phyloP scores from a whole-genome alignment of 225 moss, liverwort and hornwort genomes.

The Thuidium tamariscinum region DNA sequence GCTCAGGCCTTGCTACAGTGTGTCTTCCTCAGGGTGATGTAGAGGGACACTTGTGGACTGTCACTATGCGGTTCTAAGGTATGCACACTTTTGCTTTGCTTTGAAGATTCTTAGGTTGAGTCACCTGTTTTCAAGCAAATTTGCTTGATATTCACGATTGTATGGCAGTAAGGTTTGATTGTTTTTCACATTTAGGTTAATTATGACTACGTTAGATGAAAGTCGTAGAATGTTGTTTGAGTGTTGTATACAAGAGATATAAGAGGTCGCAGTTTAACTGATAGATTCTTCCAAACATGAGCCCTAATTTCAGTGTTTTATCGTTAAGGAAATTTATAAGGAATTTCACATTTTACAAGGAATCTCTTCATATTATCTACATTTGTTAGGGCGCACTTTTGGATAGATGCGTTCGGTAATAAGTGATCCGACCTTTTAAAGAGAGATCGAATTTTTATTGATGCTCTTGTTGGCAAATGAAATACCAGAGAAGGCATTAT shows the following conservation, averaged over 20 bases:
- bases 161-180: not conserved
- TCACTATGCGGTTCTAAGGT: constrained; percentile 41
- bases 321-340: not conserved
- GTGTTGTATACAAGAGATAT: no score
- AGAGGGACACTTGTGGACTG: constrained; percentile 42
- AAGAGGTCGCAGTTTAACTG: not conserved
- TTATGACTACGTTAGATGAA: not conserved
- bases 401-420: not conserved
- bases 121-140: not conserved
- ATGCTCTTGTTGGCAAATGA: not conserved
- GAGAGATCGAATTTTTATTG: no score
- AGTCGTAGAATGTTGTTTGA: not conserved
- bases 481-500: no score
- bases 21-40: constrained; percentile 18
- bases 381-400: not conserved
- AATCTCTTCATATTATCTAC: not conserved
- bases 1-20: constrained; percentile 45
- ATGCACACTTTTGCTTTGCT: not conserved
- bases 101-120: not conserved
- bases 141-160: not conserved
- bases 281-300: not conserved
- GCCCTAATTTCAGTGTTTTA: no score
- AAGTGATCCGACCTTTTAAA: not conserved
- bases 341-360: not conserved
- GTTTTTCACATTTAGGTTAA: not conserved